Percentiles rank a stretch among this genome's conserved stretches.
Conservation (phyloP, 768 basidiomycete genomes). For the Termitomyces sp. region DNA sequence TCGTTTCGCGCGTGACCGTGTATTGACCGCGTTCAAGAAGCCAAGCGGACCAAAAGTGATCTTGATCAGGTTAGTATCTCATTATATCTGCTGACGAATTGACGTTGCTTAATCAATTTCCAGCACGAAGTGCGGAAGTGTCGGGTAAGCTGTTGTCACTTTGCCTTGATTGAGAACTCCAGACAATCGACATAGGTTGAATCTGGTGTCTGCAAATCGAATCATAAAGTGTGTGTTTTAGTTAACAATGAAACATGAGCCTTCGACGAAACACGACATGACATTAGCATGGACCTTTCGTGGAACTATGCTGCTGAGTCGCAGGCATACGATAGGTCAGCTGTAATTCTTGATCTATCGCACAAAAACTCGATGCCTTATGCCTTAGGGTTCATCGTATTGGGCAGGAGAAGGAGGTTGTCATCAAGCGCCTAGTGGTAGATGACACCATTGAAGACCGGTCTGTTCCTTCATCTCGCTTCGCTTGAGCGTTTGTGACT, state of each 20-base stretch:
- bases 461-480: slow-evolving; percentile 26
- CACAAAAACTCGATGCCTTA: slow-evolving; percentile 21
- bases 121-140: slow-evolving; percentile 64
- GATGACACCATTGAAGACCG: slow-evolving; percentile 72
- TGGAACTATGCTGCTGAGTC: slow-evolving; percentile 73
- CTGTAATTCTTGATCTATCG: background rate
- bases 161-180: background rate
- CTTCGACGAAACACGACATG: background rate
- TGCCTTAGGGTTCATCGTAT: slow-evolving; percentile 56
- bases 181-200: slow-evolving; percentile 28
- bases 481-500: background rate
- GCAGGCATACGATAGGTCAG: slow-evolving; percentile 50
- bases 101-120: background rate
- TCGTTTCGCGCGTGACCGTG: slow-evolving; percentile 40
- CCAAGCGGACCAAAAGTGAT: slow-evolving; percentile 55
- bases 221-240: slow-evolving; percentile 49
- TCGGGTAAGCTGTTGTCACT: slow-evolving; percentile 29
- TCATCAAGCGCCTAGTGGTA: slow-evolving; percentile 62
- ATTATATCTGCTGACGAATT: background rate
- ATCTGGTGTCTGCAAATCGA: slow-evolving; percentile 63
- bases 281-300: slow-evolving; percentile 56
- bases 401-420: slow-evolving; percentile 65
- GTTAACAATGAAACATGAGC: background rate
- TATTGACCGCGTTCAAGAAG: slow-evolving; percentile 48
- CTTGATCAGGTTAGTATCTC: slow-evolving; percentile 43